Evolutionary conservation across 768 basidiomycete genomes (phyloP), one percentile per base, ranked within the genome.

Genomic region (Tylopilus sp.): DNA sequence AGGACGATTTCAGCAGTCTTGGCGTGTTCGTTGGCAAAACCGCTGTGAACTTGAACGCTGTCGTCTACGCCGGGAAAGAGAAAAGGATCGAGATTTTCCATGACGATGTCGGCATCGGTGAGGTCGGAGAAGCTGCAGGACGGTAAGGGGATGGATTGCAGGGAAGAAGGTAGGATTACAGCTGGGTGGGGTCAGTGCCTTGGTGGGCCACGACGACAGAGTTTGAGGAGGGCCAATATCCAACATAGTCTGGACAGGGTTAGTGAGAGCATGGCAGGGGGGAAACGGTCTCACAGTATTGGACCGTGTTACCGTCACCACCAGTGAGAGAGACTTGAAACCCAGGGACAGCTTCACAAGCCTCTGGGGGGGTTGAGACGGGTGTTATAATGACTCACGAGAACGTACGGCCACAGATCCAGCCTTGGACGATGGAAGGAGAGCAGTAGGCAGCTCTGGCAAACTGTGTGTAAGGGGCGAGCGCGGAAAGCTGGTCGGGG

Each of bases 141-240:
- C 38, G 8, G 42, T 59, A 7, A 51, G 43, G 25, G 24, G 24
- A 38, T n/a, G 30, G 6, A 19, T 14, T 1, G n/a, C 22, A 19
- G 52, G 37, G 24, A 8, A 19, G 38, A 16, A 21, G 11, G 25
- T 1, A 31, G 9, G 50, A 75, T 64, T 57, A 83, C 83, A 85
- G 58, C 52, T 79, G 63, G 0, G 69, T 75, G 8, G 82, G 79
- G 54, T 85, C 79, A 6, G 84, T 85, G 16, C 84, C 84, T 61
- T 85, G 73, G 56, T 84, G 83, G 1, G 78, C 78, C 9, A 85
- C 80, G n/a, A 85, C 74, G 33, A 84, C 74, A 3, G 80, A 71
- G 50, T 76, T 72, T 53, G 77, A 66, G 8, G 69, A 55, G 1
- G 78, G 76, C 73, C 79, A 83, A 57, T 78, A 82, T 8, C 84